Percentiles rank a stretch among this genome's conserved stretches.
These are phyloP conservation scores for Hortiboletus flavorubellus DNA, from an alignment of 768 basidiomycete genomes.

Conservation along the genomic window DNA sequence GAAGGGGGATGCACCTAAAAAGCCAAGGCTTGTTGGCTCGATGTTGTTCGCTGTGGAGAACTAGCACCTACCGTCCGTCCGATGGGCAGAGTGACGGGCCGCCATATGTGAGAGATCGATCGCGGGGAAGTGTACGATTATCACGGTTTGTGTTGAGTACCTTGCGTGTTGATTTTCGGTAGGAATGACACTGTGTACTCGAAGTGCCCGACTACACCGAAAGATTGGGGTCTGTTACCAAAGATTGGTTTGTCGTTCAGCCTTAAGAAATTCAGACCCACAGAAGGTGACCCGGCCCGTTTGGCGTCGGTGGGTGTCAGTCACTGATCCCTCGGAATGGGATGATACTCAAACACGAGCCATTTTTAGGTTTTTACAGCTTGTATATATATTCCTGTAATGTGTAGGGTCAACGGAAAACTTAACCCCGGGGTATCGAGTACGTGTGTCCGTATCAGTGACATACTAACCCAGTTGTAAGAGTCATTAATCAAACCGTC, in stretches of 20 bases:
- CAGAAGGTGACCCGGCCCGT: background rate
- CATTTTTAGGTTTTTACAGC: constrained; percentile 62
- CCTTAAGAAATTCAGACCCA: background rate
- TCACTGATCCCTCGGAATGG: background rate
- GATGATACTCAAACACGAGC: background rate
- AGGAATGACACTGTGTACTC: too few species aligned
- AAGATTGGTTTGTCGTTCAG: background rate
- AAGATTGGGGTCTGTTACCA: constrained; percentile 1
- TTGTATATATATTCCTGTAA: constrained; percentile 33
- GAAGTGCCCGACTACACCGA: too few species aligned
- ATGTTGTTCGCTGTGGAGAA: constrained; percentile 14
- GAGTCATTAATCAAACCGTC: background rate
- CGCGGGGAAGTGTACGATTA: too few species aligned
- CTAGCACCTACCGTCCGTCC: too few species aligned
- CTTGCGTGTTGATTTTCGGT: too few species aligned
- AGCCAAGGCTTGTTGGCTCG: constrained; percentile 5
- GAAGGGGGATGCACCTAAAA: background rate
- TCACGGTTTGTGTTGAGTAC: too few species aligned
- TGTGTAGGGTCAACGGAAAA: background rate
- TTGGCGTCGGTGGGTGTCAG: constrained; percentile 3
- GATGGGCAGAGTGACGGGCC: too few species aligned
- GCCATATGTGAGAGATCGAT: too few species aligned
- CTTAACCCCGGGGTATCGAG: background rate
- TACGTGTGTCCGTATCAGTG: background rate
- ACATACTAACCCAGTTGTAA: background rate